Evolutionary conservation across 169 alveolate species (phyloP), one percentile per base, ranked within the genome.

Genomic region (Ichthyophthirius multifiliis): DNA sequence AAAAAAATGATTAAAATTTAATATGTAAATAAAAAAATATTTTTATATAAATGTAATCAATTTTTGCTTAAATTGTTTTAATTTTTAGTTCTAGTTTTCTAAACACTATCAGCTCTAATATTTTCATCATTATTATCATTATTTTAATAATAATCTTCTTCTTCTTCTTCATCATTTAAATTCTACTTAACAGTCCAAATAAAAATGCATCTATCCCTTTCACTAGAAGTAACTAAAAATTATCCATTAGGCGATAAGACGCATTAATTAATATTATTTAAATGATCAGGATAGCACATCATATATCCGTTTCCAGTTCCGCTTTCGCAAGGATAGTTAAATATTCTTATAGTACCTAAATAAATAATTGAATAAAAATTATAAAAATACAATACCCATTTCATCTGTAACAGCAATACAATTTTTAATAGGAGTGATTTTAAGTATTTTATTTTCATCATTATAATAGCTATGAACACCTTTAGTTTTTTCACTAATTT

Each of bases 251-350:
- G 92, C 67, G 93, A 84, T 31, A 89, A 88, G 23, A 89, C 77
- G 65, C 92, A 86, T 48, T 90, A 65, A 48, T 88, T 90, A 2
- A 93, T 84, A 35, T 83, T 76, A 30, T 76, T 89, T 43, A 93
- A 76, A 78, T 93, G 96, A 48, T 93, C 96, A 39, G 94, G 82
- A 75, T 89, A 86, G 63, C 94, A 90, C 71, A 79, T 75, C 37
- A 84, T 82, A 39, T 89, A 90, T 35, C 89, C 91, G 44, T 89
- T 86, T 43, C 89, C 91, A 30, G 84, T 88, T 47, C 89, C 87
- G 45, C 81, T 78, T 18, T 75, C 82, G 27, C 92, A 87, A 30
- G 96, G 96, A 71, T 93, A 93, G 71, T 83, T 84, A 73, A 90
- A 93, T 48, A 93, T 23, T 37, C 96, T 79, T 16, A 93, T 85